Conservation (phyloP, 2,329 filamentous ascomycete genomes). For the Dryadomyces quercivorus region DNA sequence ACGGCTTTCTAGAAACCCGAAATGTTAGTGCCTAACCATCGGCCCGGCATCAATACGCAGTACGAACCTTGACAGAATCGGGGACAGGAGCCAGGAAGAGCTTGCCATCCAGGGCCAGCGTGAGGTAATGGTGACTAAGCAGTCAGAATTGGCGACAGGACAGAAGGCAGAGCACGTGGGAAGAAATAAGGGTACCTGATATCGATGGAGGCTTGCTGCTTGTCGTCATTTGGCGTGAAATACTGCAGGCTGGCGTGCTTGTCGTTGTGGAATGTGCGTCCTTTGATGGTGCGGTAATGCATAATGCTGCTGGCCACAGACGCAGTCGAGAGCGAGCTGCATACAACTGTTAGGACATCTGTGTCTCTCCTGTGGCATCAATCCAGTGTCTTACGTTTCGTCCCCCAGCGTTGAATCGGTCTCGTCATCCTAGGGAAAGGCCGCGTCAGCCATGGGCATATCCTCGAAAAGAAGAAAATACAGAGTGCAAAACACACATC, state of each 20-base stretch:
- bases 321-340: neutral
- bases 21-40: neutral
- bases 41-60: too few species aligned
- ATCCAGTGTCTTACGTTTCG: too few species aligned
- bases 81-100: neutral
- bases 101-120: neutral
- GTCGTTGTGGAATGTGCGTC: neutral
- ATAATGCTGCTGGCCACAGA: neutral
- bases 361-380: too few species aligned
- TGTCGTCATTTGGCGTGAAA: neutral
- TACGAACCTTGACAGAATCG: neutral
- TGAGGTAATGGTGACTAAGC: neutral
- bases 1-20: conserved; percentile 22
- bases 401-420: too few species aligned
- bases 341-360: too few species aligned
- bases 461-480: too few species aligned
- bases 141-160: neutral
- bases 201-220: neutral
- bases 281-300: neutral
- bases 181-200: neutral
- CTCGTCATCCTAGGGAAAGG: too few species aligned
- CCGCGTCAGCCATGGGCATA: too few species aligned
- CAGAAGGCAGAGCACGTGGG: neutral
- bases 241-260: neutral
- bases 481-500: too few species aligned